Evolutionary conservation across 1,139 yeast species (phyloP), one percentile per base, ranked within the genome.

Genomic region (Pichia sorboxylosa): DNA sequence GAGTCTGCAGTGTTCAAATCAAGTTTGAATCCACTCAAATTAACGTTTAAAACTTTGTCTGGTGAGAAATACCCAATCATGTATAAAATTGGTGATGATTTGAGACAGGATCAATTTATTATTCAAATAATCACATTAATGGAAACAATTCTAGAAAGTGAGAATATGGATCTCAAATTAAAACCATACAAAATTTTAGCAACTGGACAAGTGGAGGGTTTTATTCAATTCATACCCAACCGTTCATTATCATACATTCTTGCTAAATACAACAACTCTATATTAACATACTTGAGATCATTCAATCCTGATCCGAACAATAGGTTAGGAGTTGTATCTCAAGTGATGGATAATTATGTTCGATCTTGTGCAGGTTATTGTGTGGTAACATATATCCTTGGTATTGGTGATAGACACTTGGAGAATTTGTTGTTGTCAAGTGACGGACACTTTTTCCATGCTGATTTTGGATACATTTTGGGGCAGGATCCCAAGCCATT

Each of bases 401-500:
- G 98, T 4, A 96, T 92, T 9, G 99, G 99, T 14, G 98, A 92
- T 57, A 68, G 99, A 34, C 99, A 92, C 59, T 63, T 92, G 40
- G 99, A 92, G 48, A 92, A 92, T 49, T 61, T 92, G 40, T 63
- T 92, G 25, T 51, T 71, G 9, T 66, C 76, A 5, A 61, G 58
- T 18, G 57, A 55, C 37, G 59, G 59, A 2, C 84, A 78, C 50
- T 85, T 85, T 51, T 84, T 92, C 73, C 96, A 85, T 57, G 97
- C 95, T 2, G 99, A 92, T 57, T 92, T 84, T 56, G 99, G 99
- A 1, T 92, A 90, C 51, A 87, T 92, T 31, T 60, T 92, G 33
- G 98, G 99, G 1, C 76, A 90, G 34, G 98, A 92, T 52, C 99
- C 98, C 2, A 92, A 92, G 51, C 97, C 97, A 8, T 92, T 92